phyloP scores from a whole-genome alignment of 257 asterid genomes.

The Misopates orontium region DNA sequence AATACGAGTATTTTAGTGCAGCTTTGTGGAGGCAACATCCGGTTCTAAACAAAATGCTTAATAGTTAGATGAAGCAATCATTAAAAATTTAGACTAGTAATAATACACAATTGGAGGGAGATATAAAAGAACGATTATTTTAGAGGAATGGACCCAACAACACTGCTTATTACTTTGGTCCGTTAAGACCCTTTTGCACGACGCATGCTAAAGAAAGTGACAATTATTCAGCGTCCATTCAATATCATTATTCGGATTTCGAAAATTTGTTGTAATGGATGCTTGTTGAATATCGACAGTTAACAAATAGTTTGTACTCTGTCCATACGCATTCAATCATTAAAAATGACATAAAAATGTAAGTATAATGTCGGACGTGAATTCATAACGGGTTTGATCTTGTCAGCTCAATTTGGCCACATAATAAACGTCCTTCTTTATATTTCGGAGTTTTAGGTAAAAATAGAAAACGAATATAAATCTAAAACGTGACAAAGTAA shows the following conservation, averaged over 20 bases:
- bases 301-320: no score
- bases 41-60: no score
- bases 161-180: conserved; percentile 22
- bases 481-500: no score
- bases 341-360: no score
- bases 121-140: conserved; percentile 3
- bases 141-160: conserved; percentile 15
- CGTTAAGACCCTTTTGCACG: conserved; percentile 27
- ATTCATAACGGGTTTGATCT: no score
- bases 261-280: conserved; percentile 1
- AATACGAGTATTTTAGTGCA: no score
- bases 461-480: background rate
- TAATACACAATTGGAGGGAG: conserved; percentile 10
- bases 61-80: background rate
- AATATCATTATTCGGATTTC: conserved; percentile 21
- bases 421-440: background rate
- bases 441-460: background rate
- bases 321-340: no score
- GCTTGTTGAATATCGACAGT: background rate
- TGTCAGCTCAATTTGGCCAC: background rate
- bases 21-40: no score
- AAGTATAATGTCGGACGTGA: no score
- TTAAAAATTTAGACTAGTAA: background rate
- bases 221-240: conserved; percentile 23
- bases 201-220: conserved; percentile 30